A percentile compares a stretch with the other conserved stretches of the same genome.
Conservation (phyloP, 495 filamentous ascomycete genomes). For the Tuber aestivum region DNA sequence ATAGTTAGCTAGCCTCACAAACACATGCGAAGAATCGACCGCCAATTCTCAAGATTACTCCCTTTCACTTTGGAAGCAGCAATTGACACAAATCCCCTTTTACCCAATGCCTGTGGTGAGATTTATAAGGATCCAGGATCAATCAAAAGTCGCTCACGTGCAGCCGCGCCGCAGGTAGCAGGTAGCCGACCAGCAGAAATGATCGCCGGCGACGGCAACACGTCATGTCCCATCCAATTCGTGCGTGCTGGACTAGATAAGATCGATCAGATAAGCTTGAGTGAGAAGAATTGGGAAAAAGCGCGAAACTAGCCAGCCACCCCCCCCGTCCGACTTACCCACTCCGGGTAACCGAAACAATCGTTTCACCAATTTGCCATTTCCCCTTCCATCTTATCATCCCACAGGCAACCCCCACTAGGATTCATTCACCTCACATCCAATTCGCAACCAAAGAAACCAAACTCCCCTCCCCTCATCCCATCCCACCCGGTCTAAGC, state of each 20-base stretch:
- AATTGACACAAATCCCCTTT: not conserved
- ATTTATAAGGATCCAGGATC: not conserved
- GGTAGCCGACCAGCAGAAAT: not conserved
- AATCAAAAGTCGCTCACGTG: not conserved
- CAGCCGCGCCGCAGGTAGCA: not conserved
- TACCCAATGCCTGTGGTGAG: not conserved
- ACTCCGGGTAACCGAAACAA: conserved; percentile 16
- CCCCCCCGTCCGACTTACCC: not conserved
- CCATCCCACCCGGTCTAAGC: not conserved
- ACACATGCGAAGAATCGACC: not conserved
- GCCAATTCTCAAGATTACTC: not conserved
- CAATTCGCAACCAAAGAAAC: not conserved
- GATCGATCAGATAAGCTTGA: not conserved
- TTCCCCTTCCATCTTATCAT: conserved; percentile 32
- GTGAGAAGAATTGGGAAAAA: not conserved
- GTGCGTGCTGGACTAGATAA: not conserved
- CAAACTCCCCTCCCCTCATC: not conserved
- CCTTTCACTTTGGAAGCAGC: not conserved
- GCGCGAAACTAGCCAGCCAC: too few species aligned
- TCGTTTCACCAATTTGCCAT: conserved; percentile 25
- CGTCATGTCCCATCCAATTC: not conserved
- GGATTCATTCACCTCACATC: conserved; percentile 5
- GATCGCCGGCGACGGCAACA: not conserved
- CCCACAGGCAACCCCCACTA: conserved; percentile 10
- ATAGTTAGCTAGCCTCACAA: not conserved